phyloP scores from a whole-genome alignment of 768 basidiomycete species.

The Phylloporus rhodoxanthus region DNA sequence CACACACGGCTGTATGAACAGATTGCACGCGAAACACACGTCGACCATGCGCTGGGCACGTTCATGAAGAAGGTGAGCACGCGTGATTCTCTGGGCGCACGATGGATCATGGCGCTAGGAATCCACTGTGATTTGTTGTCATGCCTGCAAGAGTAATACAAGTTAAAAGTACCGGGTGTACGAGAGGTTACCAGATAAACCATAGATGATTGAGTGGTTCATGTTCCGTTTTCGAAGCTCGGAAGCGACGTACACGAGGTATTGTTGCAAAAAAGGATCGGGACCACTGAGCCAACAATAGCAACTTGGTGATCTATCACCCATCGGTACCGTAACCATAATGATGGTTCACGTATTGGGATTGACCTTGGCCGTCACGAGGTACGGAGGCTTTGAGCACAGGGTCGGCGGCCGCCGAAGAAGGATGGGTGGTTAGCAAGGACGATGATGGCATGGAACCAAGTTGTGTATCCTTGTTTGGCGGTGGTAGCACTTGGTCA shows the following conservation, averaged over 20 bases:
- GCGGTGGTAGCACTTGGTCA: neutral
- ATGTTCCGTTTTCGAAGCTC: conserved; percentile 23
- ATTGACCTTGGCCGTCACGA: conserved; percentile 20
- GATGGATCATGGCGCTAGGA: neutral
- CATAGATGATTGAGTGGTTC: conserved; percentile 17
- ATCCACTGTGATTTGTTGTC: neutral
- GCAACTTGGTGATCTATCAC: conserved; percentile 20
- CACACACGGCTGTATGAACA: conserved; percentile 5
- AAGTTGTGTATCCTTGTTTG: conserved; percentile 28
- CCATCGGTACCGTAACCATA: conserved; percentile 29
- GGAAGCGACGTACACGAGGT: conserved; percentile 24
- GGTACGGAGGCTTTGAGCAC: conserved; percentile 16
- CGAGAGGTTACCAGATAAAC: neutral
- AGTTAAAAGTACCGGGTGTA: neutral
- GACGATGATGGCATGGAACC: neutral
- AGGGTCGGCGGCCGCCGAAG: neutral
- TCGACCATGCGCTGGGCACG: conserved; percentile 2
- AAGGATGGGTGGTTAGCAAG: neutral
- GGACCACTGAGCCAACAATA: conserved; percentile 9
- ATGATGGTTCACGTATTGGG: conserved; percentile 26
- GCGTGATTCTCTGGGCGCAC: neutral
- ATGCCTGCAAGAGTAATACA: conserved; percentile 1
- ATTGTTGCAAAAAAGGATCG: conserved; percentile 15
- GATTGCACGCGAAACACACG: conserved; percentile 15
- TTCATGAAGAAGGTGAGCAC: conserved; percentile 1